Evolutionary conservation across 1,284 basidiomycete species (phyloP).

Genomic region (Calocybe gambosa): DNA sequence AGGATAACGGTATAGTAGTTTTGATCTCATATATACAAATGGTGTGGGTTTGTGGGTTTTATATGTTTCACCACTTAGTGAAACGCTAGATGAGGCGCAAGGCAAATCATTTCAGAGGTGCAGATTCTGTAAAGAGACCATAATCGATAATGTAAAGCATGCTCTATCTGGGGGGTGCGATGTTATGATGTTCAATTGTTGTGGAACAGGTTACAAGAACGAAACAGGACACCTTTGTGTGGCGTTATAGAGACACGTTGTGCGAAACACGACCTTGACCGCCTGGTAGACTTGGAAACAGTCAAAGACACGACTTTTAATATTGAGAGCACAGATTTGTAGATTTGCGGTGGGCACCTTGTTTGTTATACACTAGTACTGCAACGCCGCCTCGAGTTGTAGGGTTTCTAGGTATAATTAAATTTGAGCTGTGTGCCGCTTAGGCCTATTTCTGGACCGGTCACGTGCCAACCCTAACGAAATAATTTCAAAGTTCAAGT

Average conservation of each 20-base stretch:
- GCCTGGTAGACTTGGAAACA: slow-evolving; percentile 59
- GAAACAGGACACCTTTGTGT: slow-evolving; percentile 77
- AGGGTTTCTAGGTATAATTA: slow-evolving; percentile 45
- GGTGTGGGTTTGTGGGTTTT: no score
- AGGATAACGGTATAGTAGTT: no score
- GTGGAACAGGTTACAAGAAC: slow-evolving; percentile 51
- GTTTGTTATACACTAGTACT: not conserved
- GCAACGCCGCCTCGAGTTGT: not conserved
- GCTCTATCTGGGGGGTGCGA: no score
- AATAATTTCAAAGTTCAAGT: not conserved
- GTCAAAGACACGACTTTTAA: slow-evolving; percentile 66
- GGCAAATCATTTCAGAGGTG: slow-evolving; percentile 54
- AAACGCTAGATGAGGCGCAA: not conserved
- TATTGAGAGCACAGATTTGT: slow-evolving; percentile 51
- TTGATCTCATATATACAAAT: no score
- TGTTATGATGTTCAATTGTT: no score
- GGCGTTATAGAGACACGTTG: slow-evolving; percentile 71
- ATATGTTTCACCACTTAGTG: no score
- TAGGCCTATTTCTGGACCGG: no score
- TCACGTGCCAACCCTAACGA: not conserved
- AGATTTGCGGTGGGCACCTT: slow-evolving; percentile 18
- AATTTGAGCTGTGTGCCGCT: slow-evolving; percentile 27
- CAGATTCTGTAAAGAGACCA: slow-evolving; percentile 56
- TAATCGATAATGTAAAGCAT: slow-evolving; percentile 46
- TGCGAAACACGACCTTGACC: slow-evolving; percentile 52